Evolutionary conservation across 2,329 filamentous ascomycete genomes (phyloP).

Genomic region (Alternaria incomplexa): DNA sequence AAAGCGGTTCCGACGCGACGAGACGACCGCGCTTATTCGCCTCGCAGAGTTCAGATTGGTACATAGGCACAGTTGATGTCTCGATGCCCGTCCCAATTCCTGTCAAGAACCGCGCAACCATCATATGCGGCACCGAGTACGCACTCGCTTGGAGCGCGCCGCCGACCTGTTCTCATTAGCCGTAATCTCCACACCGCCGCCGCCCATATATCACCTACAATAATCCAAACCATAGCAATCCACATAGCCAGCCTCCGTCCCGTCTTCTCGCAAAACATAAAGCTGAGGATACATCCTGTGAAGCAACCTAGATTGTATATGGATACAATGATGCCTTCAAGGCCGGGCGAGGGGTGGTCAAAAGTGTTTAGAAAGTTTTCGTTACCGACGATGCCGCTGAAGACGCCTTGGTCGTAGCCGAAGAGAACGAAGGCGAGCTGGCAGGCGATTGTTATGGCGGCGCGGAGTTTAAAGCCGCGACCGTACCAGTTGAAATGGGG

Average conservation of each 20-base stretch:
- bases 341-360: slow-evolving; percentile 44
- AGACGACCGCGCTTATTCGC: slow-evolving; percentile 64
- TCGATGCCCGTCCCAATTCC: slow-evolving; percentile 63
- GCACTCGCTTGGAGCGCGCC: slow-evolving; percentile 47
- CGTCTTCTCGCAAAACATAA: slow-evolving; percentile 46
- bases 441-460: slow-evolving; percentile 38
- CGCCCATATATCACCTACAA: slow-evolving; percentile 14
- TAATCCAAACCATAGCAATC: slow-evolving; percentile 53
- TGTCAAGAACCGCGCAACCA: slow-evolving; percentile 59
- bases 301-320: slow-evolving; percentile 52
- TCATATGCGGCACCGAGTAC: slow-evolving; percentile 52
- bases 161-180: slow-evolving; percentile 32
- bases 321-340: slow-evolving; percentile 53
- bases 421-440: slow-evolving; percentile 42
- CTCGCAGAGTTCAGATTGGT: slow-evolving; percentile 59
- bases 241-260: slow-evolving; percentile 49
- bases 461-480: slow-evolving; percentile 33
- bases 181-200: neutral
- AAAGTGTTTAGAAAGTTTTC: slow-evolving; percentile 50
- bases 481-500: slow-evolving; percentile 37
- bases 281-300: slow-evolving; percentile 47
- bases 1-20: slow-evolving; percentile 63
- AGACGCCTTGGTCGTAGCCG: slow-evolving; percentile 49
- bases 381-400: slow-evolving; percentile 52
- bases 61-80: slow-evolving; percentile 60